phyloP scores from a whole-genome alignment of 2,329 filamentous ascomycete genomes.

The Basipetospora chlamydospora region DNA sequence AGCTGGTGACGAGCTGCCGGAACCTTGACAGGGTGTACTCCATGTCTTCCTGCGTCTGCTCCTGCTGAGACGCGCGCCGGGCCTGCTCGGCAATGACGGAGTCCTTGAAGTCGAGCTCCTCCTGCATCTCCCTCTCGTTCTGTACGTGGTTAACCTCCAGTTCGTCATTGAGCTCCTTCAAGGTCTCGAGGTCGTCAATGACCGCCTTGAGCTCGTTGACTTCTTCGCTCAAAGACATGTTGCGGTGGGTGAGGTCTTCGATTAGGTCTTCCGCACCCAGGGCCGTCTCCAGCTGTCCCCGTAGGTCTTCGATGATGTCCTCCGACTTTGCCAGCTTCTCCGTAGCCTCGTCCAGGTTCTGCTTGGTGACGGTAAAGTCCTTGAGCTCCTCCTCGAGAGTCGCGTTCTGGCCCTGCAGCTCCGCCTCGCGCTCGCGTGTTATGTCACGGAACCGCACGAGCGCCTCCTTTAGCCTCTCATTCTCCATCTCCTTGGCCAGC shows the following conservation, averaged over 20 bases:
- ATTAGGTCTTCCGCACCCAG: conserved; percentile 87
- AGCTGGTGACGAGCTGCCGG: conserved; percentile 70
- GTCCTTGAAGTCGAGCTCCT: conserved; percentile 83
- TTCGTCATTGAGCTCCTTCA: conserved; percentile 90
- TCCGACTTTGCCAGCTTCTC: conserved; percentile 62
- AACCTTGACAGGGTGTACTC: conserved; percentile 84
- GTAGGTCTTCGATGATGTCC: conserved; percentile 66
- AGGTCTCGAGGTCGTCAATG: conserved; percentile 73
- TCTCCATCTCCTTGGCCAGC: conserved; percentile 82
- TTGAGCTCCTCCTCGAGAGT: conserved; percentile 59
- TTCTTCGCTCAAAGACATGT: conserved; percentile 68
- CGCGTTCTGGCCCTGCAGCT: conserved; percentile 61
- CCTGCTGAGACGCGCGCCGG: conserved; percentile 59
- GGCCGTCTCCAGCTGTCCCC: conserved; percentile 80
- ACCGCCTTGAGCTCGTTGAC: conserved; percentile 69
- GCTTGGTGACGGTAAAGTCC: conserved; percentile 51
- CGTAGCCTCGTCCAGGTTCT: conserved; percentile 54
- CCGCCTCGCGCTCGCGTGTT: conserved; percentile 70
- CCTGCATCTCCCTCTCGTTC: conserved; percentile 85
- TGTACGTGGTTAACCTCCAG: conserved; percentile 87
- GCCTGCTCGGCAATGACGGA: conserved; percentile 69
- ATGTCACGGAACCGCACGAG: conserved; percentile 74
- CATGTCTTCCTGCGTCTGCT: conserved; percentile 68
- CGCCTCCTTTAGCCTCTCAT: conserved; percentile 75
- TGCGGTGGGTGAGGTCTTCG: conserved; percentile 78